Base-by-base conservation (phyloP, 352 stramenopile genomes). In the Thraustochytrium striatum region DNA sequence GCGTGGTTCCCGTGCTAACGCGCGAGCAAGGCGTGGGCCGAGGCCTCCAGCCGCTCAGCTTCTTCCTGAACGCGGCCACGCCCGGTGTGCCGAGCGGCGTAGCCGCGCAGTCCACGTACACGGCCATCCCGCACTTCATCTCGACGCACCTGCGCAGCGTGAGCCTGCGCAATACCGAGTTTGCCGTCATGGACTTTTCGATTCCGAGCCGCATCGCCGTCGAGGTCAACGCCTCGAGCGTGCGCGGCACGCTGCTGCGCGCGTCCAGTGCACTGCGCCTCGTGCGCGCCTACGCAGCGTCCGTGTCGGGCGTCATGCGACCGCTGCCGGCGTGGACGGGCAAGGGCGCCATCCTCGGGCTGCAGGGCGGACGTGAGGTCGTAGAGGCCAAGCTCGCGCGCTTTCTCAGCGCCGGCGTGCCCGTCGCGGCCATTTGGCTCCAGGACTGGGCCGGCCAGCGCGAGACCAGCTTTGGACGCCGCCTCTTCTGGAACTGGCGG, bases 401-500 rank as follows among this genome's bases (percentile, higher is more conserved):
- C 1, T 3, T 87, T 7, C 44, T 84, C 25, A 52, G 8, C 2
- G 55, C 50, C 35, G 78, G 61, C 9, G 72, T 87, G 3, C 81
- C 82, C 2, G 53, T 85, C 2, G 57, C 61, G 11, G 84, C 61
- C 9, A 43, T 88, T n/a, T 87, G 85, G 85, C 50, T 87, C 25
- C 85, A 87, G 65, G 85, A 87, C 75, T 87, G 85, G 85, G 47
- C 84, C 8, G 85, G 85, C 19, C 58, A 83, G 21, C 47, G 83
- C 21, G 32, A 83, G 16, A 57, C 43, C 53, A 68, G 32, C 5
- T 58, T 84, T 3, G 84, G 84, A 1, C 68, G 78, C 32, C 44
- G 84, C 19, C 43, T 87, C 13, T 84, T 61, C 32, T 87, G 85
- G 85, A 88, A 87, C 38, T 87, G 85, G 85, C 47, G 87, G 44